phyloP scores from a whole-genome alignment of 805 yeast genomes.

The Pichia cabralensis region DNA sequence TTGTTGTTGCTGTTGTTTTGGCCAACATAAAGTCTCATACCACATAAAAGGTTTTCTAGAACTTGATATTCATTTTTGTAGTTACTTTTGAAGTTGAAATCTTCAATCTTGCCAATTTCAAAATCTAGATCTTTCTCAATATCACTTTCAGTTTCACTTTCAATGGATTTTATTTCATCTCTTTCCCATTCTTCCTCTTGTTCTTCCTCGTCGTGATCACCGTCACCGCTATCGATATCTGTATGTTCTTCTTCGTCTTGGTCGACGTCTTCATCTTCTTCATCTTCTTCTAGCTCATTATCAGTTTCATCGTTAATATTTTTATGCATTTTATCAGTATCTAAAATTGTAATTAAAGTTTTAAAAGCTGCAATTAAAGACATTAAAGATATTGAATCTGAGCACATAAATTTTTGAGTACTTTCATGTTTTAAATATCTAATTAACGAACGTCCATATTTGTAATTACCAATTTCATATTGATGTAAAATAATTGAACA shows the following conservation, averaged over 20 bases:
- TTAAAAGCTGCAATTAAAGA: constrained; percentile 21
- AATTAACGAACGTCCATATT: constrained; percentile 17
- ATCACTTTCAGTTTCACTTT: no score
- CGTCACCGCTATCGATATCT: neutral
- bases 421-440: constrained; percentile 16
- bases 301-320: neutral
- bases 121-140: no score
- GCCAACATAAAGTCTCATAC: constrained; percentile 9
- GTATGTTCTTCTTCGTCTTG: neutral
- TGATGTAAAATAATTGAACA: constrained; percentile 24
- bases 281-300: neutral
- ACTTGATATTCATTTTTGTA: constrained; percentile 1
- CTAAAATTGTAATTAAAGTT: constrained; percentile 14
- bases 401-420: constrained; percentile 5
- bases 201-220: no score
- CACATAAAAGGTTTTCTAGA: constrained; percentile 8
- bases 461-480: constrained; percentile 14
- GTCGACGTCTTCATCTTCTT: neutral
- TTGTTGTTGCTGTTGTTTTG: neutral
- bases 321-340: constrained; percentile 1
- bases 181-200: no score
- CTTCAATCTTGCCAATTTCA: no score
- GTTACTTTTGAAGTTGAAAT: no score
- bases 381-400: constrained; percentile 20
- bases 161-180: no score